Evolutionary conservation across 2,329 filamentous ascomycete genomes (phyloP).

Genomic region (Atkinsonella hypoxylon): DNA sequence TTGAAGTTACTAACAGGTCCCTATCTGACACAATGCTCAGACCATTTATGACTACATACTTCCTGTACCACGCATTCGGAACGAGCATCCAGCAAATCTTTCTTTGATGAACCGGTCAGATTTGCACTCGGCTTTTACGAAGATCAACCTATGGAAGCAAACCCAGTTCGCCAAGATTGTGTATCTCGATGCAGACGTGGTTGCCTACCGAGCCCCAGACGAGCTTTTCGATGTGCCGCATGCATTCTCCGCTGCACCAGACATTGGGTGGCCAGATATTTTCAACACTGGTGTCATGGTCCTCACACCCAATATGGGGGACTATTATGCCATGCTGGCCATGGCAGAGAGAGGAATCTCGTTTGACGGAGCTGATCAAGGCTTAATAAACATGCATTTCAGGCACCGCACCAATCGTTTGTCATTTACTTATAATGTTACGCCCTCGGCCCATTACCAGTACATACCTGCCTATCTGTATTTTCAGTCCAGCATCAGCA

Average conservation of each 20-base stretch:
- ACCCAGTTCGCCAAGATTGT: constrained; percentile 85
- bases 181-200: constrained; percentile 87
- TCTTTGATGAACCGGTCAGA: constrained; percentile 86
- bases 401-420: constrained; percentile 71
- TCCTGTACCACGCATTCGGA: constrained; percentile 69
- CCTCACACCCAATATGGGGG: constrained; percentile 70
- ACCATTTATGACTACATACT: constrained; percentile 80
- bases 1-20: neutral
- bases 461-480: constrained; percentile 91
- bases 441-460: constrained; percentile 91
- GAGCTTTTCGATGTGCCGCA: constrained; percentile 67
- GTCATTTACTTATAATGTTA: constrained; percentile 95
- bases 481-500: constrained; percentile 78
- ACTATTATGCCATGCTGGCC: constrained; percentile 74
- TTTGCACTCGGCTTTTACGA: constrained; percentile 87
- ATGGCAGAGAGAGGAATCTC: constrained; percentile 80
- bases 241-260: constrained; percentile 63
- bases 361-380: constrained; percentile 95
- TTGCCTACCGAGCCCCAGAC: constrained; percentile 82
- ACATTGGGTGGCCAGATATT: constrained; percentile 95
- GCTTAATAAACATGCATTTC: constrained; percentile 90
- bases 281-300: constrained; percentile 99
- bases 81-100: constrained; percentile 67
- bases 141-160: constrained; percentile 89
- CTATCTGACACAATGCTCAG: constrained; percentile 28